Evolutionary conservation across 495 filamentous ascomycete species (phyloP), one percentile per base, ranked within the genome.

Genomic region (Letharia columbiana): DNA sequence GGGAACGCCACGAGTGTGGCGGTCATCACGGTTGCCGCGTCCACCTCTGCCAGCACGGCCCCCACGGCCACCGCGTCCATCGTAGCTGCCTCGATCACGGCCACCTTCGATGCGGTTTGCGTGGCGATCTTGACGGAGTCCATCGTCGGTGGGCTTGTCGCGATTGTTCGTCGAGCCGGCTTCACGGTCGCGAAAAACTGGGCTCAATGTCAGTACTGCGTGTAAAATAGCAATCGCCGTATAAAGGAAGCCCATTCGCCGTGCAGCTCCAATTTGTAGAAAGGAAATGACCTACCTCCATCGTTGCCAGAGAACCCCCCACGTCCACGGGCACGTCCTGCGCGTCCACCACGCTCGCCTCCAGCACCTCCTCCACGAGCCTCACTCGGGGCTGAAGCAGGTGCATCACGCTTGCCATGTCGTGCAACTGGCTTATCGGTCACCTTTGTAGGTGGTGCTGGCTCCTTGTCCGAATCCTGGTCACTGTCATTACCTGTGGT

Each of bases 181-280:
- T 69, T 87, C 86, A 75, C 90, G 90, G 79, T 97, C 92, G 76
- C 89, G 91, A 87, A 90, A 95, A 76, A 91, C 92, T 97, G 72
- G 35, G 65, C 28, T 54, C 33, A 39, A 47, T 45, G 62, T 68
- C 35, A 74, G 52, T 52, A 63, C n/a, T 28, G 50, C 1, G 12
- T 39, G 12, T 6, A 40, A 31, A 39, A 28, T 7, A 45, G 9
- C 17, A 35, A 59, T 10, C 2, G 2, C 20, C n/a, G 39, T 9
- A 15, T 3, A 20, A 59, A 35, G 60, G 71, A 54, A 41, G 58
- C 2, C n/a, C 64, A 71, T 42, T 44, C 17, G 54, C 63, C 58
- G 20, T 45, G 40, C 40, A 56, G 61, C 59, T 45, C 78, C 74
- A 67, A 68, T 18, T 28, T 67, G 35, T 52, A 67, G 35, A 45